Evolutionary conservation across 306 rosid species (phyloP).

Genomic region (Cicer pinnatifidum): DNA sequence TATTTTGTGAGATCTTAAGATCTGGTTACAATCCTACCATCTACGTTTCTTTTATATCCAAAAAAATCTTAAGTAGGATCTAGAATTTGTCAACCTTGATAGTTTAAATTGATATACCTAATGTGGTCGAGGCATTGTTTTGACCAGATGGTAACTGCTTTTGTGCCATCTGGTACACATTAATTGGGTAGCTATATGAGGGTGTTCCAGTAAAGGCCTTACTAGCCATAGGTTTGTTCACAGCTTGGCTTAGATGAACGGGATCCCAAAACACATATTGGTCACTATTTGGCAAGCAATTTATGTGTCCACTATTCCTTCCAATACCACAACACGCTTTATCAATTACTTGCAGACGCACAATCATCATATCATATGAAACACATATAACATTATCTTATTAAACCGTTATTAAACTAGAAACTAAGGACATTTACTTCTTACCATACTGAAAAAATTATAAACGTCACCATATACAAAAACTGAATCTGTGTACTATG

Average conservation of each 20-base stretch:
- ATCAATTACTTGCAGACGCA: slow-evolving; percentile 27
- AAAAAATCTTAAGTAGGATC: too few species aligned
- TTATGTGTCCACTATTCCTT: slow-evolving; percentile 41
- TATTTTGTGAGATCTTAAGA: too few species aligned
- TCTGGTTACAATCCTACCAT: too few species aligned
- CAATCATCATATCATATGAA: background rate
- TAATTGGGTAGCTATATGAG: slow-evolving; percentile 45
- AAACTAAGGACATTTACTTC: slow-evolving; percentile 8
- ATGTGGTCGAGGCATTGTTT: background rate
- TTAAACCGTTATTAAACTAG: background rate
- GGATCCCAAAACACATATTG: slow-evolving; percentile 58
- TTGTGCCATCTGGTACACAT: slow-evolving; percentile 47
- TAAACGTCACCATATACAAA: slow-evolving; percentile 48
- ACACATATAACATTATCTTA: background rate
- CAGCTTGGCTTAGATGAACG: slow-evolving; percentile 47
- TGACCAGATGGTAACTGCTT: background rate
- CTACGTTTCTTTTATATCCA: too few species aligned
- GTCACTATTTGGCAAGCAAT: slow-evolving; percentile 50
- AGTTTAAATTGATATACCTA: background rate
- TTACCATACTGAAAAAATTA: slow-evolving; percentile 44
- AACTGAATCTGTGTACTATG: slow-evolving; percentile 27
- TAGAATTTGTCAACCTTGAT: too few species aligned
- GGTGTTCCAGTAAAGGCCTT: slow-evolving; percentile 40
- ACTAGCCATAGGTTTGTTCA: slow-evolving; percentile 28
- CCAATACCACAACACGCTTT: slow-evolving; percentile 54